Conservation (phyloP, 805 yeast species). For the Cyberlindnera maritima region DNA sequence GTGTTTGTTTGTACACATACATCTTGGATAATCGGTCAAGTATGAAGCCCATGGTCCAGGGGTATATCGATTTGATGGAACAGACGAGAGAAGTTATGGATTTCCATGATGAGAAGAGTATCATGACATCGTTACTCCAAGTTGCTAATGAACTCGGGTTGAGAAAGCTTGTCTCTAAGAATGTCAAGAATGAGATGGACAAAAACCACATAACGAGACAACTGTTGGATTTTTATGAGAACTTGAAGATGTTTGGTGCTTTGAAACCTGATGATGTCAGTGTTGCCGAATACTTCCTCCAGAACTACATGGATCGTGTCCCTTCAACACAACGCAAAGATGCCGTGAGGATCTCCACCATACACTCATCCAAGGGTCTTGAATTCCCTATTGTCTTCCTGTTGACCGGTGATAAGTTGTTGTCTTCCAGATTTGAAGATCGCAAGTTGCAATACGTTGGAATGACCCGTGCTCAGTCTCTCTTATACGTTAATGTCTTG, state of each 20-base stretch:
- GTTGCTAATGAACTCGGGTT: slow-evolving; percentile 19
- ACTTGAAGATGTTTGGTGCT: slow-evolving; percentile 30
- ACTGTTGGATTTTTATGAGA: slow-evolving; percentile 35
- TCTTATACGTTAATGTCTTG: slow-evolving; percentile 29
- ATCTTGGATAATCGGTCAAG: slow-evolving; percentile 13
- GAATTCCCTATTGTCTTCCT: slow-evolving; percentile 68
- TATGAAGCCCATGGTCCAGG: slow-evolving; percentile 22
- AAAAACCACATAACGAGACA: slow-evolving; percentile 27
- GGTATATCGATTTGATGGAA: slow-evolving; percentile 27
- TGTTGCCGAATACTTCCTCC: slow-evolving; percentile 32
- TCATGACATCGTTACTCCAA: slow-evolving; percentile 14
- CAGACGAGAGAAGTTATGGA: slow-evolving; percentile 16
- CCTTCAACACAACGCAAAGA: slow-evolving; percentile 28
- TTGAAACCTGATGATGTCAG: slow-evolving; percentile 26
- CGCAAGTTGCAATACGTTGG: slow-evolving; percentile 60
- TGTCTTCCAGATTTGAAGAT: slow-evolving; percentile 23
- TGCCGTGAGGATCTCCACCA: slow-evolving; percentile 57
- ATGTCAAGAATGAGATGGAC: slow-evolving; percentile 26
- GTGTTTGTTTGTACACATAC: slow-evolving; percentile 11
- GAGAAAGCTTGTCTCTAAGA: slow-evolving; percentile 6
- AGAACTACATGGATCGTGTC: slow-evolving; percentile 30
- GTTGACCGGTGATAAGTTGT: slow-evolving; percentile 8
- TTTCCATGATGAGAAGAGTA: slow-evolving; percentile 14
- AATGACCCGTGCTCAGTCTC: slow-evolving; percentile 54
- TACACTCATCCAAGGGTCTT: slow-evolving; percentile 73